These are phyloP conservation scores for Apophysomyces ossiformis DNA, from an alignment of 371 early-diverging fungal species.

Conservation along the genomic window DNA sequence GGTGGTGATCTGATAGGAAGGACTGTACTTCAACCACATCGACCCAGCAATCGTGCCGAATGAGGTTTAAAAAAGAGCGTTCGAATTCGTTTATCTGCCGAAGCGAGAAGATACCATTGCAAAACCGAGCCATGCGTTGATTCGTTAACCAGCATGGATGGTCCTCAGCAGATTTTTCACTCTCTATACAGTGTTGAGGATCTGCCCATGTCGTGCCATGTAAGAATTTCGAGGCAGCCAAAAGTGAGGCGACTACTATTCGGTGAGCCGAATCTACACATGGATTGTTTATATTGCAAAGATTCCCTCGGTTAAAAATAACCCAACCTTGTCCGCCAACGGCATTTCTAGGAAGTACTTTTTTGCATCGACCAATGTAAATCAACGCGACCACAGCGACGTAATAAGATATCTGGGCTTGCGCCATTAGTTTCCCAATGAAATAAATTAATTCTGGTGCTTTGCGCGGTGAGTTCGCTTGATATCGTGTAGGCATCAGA, in stretches of 20 bases:
- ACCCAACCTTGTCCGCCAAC: conserved; percentile 30
- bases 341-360: conserved; percentile 34
- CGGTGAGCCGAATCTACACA: conserved; percentile 35
- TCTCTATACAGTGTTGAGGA: conserved; percentile 1
- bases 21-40: conserved; percentile 26
- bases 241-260: conserved; percentile 27
- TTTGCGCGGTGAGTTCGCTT: conserved; percentile 13
- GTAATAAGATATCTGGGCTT: conserved; percentile 39
- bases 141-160: conserved; percentile 22
- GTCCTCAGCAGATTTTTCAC: conserved; percentile 10
- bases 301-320: neutral
- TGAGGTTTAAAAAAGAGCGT: conserved; percentile 33
- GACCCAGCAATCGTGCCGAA: conserved; percentile 37
- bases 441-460: conserved; percentile 41
- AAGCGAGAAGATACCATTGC: conserved; percentile 28
- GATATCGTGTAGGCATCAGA: conserved; percentile 20
- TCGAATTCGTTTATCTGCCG: conserved; percentile 31
- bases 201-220: conserved; percentile 25
- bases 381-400: conserved; percentile 38
- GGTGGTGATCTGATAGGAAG: conserved; percentile 29
- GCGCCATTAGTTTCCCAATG: conserved; percentile 41
- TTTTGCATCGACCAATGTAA: conserved; percentile 36
- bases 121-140: conserved; percentile 19
- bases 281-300: neutral
- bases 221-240: conserved; percentile 39